Evolutionary conservation across 2,329 filamentous ascomycete species (phyloP).

Genomic region (Calycina herbarum): DNA sequence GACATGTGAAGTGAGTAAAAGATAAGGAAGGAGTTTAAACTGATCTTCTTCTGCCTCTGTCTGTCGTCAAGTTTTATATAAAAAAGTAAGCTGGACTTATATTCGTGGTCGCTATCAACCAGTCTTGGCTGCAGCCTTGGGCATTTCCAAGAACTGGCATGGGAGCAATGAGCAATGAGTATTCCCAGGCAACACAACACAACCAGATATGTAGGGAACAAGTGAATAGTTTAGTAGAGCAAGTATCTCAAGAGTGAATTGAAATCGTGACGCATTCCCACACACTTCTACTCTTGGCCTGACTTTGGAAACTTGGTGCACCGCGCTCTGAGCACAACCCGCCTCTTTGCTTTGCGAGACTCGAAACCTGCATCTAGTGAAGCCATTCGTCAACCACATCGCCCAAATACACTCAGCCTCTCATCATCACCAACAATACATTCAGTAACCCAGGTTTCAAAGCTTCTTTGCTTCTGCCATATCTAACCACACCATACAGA

Average conservation of each 20-base stretch:
- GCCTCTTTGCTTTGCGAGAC: not conserved
- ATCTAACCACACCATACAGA: not conserved
- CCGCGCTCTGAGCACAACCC: conserved; percentile 5
- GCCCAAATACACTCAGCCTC: not conserved
- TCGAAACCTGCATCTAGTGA: conserved; percentile 1
- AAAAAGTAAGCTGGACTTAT: not conserved
- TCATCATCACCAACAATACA: not conserved
- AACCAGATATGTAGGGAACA: not conserved
- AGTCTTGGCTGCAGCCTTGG: not conserved
- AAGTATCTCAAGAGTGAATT: not conserved
- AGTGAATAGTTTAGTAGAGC: not conserved
- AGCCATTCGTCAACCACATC: not conserved
- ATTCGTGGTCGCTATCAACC: not conserved
- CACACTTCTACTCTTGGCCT: not conserved
- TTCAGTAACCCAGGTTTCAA: not conserved
- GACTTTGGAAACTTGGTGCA: not conserved
- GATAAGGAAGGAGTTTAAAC: not conserved
- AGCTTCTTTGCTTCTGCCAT: not conserved
- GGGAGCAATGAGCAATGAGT: not conserved
- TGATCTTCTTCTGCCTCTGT: not conserved
- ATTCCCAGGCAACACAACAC: not conserved
- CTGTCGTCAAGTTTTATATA: not conserved
- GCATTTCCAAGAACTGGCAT: not conserved
- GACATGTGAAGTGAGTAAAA: not conserved
- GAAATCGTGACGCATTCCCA: not conserved